Percentiles rank a stretch among this genome's conserved stretches.
These are phyloP conservation scores for Dipodascopsis uninucleata DNA, from an alignment of 805 yeast genomes.

Conservation along the genomic window DNA sequence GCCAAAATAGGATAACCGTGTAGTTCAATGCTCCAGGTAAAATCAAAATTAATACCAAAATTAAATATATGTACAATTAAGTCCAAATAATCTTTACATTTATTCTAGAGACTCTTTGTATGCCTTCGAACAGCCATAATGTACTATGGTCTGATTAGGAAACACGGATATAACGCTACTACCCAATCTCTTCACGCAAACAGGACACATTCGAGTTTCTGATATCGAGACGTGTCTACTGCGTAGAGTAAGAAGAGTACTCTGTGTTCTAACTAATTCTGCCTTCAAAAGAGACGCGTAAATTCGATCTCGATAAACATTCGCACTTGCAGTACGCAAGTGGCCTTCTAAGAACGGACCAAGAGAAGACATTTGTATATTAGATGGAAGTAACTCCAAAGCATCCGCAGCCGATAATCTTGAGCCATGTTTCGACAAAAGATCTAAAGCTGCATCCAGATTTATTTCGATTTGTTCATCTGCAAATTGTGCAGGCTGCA, in stretches of 20 bases:
- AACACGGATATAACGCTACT: slow-evolving; percentile 51
- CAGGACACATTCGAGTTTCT: slow-evolving; percentile 49
- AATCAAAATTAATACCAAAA: no score
- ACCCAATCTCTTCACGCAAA: slow-evolving; percentile 58
- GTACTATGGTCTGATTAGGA: slow-evolving; percentile 47
- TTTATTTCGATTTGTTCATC: slow-evolving; percentile 31
- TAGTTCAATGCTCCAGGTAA: no score
- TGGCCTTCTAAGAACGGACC: slow-evolving; percentile 45
- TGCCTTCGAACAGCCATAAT: slow-evolving; percentile 50
- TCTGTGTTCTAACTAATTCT: slow-evolving; percentile 48
- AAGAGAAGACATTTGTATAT: slow-evolving; percentile 46
- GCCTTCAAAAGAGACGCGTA: slow-evolving; percentile 52
- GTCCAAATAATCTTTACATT: background rate
- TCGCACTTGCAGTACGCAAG: slow-evolving; percentile 42
- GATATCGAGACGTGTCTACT: slow-evolving; percentile 41
- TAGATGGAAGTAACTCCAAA: slow-evolving; percentile 50
- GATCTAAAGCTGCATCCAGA: slow-evolving; percentile 40
- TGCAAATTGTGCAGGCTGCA: no score
- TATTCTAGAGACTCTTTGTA: no score
- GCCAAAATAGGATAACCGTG: no score
- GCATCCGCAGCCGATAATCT: slow-evolving; percentile 47
- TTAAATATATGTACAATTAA: no score
- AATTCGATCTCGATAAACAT: slow-evolving; percentile 43
- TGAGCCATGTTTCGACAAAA: slow-evolving; percentile 46
- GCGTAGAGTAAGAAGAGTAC: slow-evolving; percentile 41